Evolutionary conservation across 768 basidiomycete genomes (phyloP).

Genomic region (Termitomyces sp.): DNA sequence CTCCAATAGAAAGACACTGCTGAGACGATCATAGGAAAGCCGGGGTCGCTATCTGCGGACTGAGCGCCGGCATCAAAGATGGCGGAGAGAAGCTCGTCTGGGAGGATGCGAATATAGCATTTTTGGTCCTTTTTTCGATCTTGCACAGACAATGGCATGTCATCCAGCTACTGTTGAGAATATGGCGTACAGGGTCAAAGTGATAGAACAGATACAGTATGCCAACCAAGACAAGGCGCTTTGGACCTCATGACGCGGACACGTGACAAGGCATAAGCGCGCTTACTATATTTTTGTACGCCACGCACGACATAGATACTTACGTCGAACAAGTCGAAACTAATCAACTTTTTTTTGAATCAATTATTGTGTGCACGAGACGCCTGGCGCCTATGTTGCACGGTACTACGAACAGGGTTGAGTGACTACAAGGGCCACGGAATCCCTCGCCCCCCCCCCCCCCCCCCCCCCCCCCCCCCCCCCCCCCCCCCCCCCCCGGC

Average conservation of each 20-base stretch:
- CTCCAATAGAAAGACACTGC: background rate
- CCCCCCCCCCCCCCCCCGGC: too few relatives aligned
- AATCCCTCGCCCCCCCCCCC: too few relatives aligned
- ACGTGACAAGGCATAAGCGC: constrained; percentile 4
- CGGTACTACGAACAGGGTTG: too few relatives aligned
- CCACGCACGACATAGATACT: background rate
- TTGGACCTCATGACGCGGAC: constrained; percentile 2
- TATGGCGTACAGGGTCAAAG: too few relatives aligned
- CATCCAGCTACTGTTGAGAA: background rate
- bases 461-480: too few relatives aligned
- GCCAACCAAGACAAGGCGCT: too few relatives aligned
- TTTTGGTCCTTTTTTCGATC: background rate
- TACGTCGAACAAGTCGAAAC: constrained; percentile 27
- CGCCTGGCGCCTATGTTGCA: too few relatives aligned
- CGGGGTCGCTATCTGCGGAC: background rate
- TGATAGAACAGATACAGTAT: too few relatives aligned
- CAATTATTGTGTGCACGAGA: too few relatives aligned
- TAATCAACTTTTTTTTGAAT: too few relatives aligned
- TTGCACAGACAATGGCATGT: background rate
- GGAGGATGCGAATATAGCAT: background rate
- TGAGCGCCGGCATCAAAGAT: background rate
- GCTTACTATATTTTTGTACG: too few relatives aligned
- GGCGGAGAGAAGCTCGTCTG: background rate
- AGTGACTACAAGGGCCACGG: too few relatives aligned
- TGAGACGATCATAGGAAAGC: background rate